phyloP scores from a whole-genome alignment of 768 basidiomycete species.

The Mycena latifolia region DNA sequence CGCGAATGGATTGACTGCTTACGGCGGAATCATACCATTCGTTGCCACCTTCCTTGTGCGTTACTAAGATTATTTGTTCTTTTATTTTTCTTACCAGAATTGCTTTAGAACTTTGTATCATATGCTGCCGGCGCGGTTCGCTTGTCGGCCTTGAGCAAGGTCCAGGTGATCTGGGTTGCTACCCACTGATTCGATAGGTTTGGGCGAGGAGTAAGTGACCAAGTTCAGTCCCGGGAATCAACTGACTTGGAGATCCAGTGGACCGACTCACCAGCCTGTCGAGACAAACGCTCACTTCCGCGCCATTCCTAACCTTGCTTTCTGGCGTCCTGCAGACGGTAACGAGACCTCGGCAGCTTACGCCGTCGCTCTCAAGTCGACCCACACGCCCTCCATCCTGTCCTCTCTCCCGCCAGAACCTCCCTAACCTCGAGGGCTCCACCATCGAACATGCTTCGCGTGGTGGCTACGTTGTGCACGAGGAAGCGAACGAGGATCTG shows the following conservation, averaged over 20 bases:
- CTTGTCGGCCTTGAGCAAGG: conserved; percentile 88
- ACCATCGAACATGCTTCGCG: conserved; percentile 85
- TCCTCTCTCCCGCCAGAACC: conserved; percentile 90
- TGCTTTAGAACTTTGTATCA: conserved; percentile 86
- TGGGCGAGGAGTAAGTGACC: conserved; percentile 75
- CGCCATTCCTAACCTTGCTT: conserved; percentile 90
- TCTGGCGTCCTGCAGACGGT: conserved; percentile 95
- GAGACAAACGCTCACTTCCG: conserved; percentile 91
- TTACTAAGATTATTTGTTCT: conserved; percentile 13
- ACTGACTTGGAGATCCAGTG: conserved; percentile 45
- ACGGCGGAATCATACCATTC: conserved; percentile 93
- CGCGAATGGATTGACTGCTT: conserved; percentile 90
- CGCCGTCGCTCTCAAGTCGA: conserved; percentile 80
- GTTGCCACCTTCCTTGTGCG: conserved; percentile 91
- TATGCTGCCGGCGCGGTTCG: conserved; percentile 95
- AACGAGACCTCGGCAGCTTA: conserved; percentile 98
- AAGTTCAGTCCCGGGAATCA: not conserved
- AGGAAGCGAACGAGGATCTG: conserved; percentile 83
- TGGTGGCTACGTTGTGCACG: conserved; percentile 93
- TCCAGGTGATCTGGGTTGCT: conserved; percentile 96
- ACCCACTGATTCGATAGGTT: conserved; percentile 97
- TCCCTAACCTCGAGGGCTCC: conserved; percentile 92
- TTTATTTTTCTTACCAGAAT: conserved; percentile 28
- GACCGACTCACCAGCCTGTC: conserved; percentile 96
- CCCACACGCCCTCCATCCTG: conserved; percentile 84